These are phyloP conservation scores for Apocynum venetum DNA, from an alignment of 257 asterid species.

Conservation along the genomic window DNA sequence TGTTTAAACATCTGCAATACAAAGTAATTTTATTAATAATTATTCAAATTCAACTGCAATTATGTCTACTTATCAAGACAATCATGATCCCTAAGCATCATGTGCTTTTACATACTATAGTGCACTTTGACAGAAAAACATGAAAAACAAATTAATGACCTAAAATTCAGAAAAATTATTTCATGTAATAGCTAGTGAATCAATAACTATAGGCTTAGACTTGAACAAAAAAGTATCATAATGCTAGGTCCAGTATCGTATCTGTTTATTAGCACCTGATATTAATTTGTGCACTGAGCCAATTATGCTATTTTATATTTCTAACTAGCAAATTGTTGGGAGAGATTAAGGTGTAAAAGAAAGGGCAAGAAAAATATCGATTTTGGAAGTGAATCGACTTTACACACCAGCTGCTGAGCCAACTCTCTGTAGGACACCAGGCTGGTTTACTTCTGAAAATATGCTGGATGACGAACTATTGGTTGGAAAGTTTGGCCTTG, in stretches of 20 bases:
- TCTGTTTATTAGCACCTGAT: not conserved
- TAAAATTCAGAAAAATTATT: not conserved
- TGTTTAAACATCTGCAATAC: not conserved
- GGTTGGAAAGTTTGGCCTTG: slow-evolving; percentile 48
- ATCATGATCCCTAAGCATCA: not conserved
- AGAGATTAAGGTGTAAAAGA: not conserved
- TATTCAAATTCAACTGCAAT: not conserved
- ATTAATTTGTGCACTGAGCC: not conserved
- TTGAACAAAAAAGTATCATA: not conserved
- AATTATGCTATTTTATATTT: not conserved
- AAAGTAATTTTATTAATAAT: not conserved
- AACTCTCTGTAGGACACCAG: slow-evolving; percentile 81
- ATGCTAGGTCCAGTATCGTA: not conserved
- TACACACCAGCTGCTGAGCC: slow-evolving; percentile 91
- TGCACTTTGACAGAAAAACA: not conserved
- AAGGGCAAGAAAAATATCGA: not conserved
- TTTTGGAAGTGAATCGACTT: not conserved
- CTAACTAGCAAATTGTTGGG: not conserved
- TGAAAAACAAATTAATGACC: not conserved
- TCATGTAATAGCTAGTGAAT: not conserved
- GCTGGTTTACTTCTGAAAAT: slow-evolving; percentile 66
- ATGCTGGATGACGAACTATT: slow-evolving; percentile 48
- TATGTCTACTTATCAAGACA: not conserved
- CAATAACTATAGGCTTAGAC: not conserved
- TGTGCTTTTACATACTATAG: not conserved